phyloP scores from a whole-genome alignment of 371 early-diverging fungal genomes.

The Mucor circinelloides region DNA sequence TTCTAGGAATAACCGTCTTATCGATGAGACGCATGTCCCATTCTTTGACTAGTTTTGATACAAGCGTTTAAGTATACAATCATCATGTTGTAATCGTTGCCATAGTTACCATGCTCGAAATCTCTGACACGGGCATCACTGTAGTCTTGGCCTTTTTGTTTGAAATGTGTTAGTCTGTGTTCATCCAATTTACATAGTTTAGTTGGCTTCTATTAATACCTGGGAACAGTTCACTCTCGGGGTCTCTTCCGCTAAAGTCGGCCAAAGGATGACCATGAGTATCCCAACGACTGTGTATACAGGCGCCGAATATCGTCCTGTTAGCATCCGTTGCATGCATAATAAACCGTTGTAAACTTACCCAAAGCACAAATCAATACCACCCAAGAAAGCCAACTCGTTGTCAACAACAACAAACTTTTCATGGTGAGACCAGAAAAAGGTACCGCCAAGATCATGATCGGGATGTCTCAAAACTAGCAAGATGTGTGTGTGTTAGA shows the following conservation, averaged over 20 bases:
- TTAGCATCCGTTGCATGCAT: background rate
- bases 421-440: constrained; percentile 83
- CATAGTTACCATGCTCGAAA: constrained; percentile 70
- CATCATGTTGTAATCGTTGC: background rate
- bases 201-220: constrained; percentile 22
- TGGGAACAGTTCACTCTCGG: constrained; percentile 40
- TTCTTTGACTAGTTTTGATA: constrained; percentile 50
- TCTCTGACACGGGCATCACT: constrained; percentile 91
- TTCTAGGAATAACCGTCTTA: constrained; percentile 71
- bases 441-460: constrained; percentile 70
- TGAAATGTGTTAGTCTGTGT: constrained; percentile 12
- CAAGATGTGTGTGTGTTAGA: constrained; percentile 14
- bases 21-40: constrained; percentile 67
- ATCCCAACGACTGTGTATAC: constrained; percentile 75
- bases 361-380: constrained; percentile 92
- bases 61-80: background rate
- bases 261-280: constrained; percentile 80
- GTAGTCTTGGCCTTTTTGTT: constrained; percentile 79
- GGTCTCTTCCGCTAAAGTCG: constrained; percentile 53
- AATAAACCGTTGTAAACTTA: constrained; percentile 18
- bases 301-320: background rate
- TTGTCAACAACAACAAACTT: constrained; percentile 82
- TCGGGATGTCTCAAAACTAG: constrained; percentile 86
- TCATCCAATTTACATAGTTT: background rate
- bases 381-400: constrained; percentile 89